These are phyloP conservation scores for Hemisphaericaspora subhashii DNA, from an alignment of 1,139 yeast species.

Conservation along the genomic window DNA sequence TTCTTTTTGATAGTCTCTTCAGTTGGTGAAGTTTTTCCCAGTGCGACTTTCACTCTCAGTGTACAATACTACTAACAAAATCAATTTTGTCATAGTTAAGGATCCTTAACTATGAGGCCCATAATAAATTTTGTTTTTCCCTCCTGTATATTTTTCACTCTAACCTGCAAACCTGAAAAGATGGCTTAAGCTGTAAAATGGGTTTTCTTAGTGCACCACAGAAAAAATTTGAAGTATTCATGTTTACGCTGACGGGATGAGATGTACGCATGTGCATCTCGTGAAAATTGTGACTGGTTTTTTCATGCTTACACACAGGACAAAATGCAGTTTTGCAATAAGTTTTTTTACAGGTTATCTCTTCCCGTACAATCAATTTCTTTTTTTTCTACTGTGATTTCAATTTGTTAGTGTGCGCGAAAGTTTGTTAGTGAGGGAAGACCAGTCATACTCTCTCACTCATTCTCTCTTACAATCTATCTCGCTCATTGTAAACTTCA, in stretches of 20 bases:
- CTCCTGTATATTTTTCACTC: constrained; percentile 3
- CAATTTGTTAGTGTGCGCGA: neutral
- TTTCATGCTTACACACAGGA: neutral
- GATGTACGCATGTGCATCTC: constrained; percentile 1
- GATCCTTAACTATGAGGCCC: constrained; percentile 2
- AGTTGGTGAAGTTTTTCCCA: constrained; percentile 1
- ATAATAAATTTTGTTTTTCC: neutral
- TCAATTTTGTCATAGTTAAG: too few relatives aligned
- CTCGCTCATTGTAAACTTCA: constrained; percentile 4
- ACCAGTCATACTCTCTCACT: neutral
- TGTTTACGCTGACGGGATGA: constrained; percentile 7
- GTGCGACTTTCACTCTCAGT: constrained; percentile 3
- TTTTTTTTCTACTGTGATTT: neutral
- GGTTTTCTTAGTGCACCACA: neutral
- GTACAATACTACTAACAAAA: too few relatives aligned
- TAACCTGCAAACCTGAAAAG: too few relatives aligned
- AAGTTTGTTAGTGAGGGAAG: neutral
- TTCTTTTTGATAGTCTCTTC: constrained; percentile 5
- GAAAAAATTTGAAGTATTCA: neutral
- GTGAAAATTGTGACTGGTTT: constrained; percentile 8
- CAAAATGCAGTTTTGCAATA: neutral
- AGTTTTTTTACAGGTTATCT: constrained; percentile 3
- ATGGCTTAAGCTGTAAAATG: constrained; percentile 3
- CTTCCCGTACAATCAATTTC: neutral
- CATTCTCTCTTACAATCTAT: constrained; percentile 3